A percentile compares a stretch with the other conserved stretches of the same genome.
Conservation (phyloP, 768 basidiomycete species). For the Russula abietina region DNA sequence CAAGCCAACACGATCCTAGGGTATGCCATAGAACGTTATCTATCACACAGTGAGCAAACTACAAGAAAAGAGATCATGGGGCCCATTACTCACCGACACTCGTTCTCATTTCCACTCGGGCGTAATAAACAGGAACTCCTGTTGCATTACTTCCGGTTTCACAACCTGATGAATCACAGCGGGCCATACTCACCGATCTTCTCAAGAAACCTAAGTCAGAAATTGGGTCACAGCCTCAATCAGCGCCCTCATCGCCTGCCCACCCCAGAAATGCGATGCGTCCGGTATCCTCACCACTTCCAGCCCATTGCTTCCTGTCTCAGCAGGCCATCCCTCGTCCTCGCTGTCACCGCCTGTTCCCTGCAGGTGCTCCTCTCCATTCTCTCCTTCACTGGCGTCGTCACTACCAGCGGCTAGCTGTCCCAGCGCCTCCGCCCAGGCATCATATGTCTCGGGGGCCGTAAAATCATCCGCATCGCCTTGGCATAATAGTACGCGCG, state of each 20-base stretch:
- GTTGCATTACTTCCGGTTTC: neutral
- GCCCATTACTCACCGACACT: neutral
- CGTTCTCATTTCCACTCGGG: neutral
- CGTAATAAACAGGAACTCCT: neutral
- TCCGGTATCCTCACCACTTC: constrained; percentile 20
- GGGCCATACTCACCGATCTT: neutral
- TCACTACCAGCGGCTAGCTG: neutral
- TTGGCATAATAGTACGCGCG: constrained; percentile 56
- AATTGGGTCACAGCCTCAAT: constrained; percentile 21
- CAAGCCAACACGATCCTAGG: neutral
- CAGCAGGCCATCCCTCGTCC: neutral
- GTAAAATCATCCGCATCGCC: constrained; percentile 75
- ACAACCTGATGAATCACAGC: neutral
- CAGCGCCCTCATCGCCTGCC: constrained; percentile 17
- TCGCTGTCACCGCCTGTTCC: neutral
- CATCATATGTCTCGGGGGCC: constrained; percentile 43
- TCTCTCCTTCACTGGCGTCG: neutral
- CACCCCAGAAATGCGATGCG: constrained; percentile 25
- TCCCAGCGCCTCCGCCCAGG: constrained; percentile 45
- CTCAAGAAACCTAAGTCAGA: neutral
- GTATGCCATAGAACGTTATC: neutral
- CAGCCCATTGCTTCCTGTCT: constrained; percentile 9
- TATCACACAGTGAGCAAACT: neutral
- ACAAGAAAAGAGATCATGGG: neutral
- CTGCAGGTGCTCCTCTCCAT: neutral